Evolutionary conservation across 306 rosid species (phyloP), one percentile per base, ranked within the genome.

Genomic region (Castanea crenata): DNA sequence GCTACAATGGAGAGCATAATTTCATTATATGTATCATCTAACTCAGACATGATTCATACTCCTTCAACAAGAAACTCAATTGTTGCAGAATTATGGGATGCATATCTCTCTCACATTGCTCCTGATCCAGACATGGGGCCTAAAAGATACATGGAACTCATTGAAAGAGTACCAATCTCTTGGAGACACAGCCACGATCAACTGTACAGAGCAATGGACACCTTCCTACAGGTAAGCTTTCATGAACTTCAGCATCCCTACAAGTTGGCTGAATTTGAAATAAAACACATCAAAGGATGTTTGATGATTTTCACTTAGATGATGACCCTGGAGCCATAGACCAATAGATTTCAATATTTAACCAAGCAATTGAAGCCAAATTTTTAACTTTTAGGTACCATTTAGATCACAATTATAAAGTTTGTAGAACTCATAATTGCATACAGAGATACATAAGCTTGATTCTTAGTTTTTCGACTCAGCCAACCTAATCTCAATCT

Each of bases 1-100:
- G 78, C 75, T 34, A 82, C 87, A 6, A 90, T 92, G 98, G 98
- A 92, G 81, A 88, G 82, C 89, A 87, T 92, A 74, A 21, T 92
- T 57, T 87, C 86, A 15, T 57, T 74, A 16, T 90, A 86, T 68
- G 91, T 85, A 32, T 82, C 86, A 11, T 86, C 84, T 14, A 88
- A 84, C 83, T 74, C 83, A 80, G 83, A 82, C 49, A 49, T 55
- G 12, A 87, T 86, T 32, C 88, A 81, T 67, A 67, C 63, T 56
- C 78, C 75, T 58, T 83, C 86, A 41, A 81, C 89, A 75, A 86
- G 87, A 32, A 84, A 76, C 80, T 80, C 34, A 64, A 41, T 81
- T 35, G 88, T 94, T 55, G 91, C 96, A 34, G 93, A 90, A 55
- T 55, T 92, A 44, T 92, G 98, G 97, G 98, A 94, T 88, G 86